Conservation (phyloP, 768 basidiomycete species). For the Amanita pallidorosea region DNA sequence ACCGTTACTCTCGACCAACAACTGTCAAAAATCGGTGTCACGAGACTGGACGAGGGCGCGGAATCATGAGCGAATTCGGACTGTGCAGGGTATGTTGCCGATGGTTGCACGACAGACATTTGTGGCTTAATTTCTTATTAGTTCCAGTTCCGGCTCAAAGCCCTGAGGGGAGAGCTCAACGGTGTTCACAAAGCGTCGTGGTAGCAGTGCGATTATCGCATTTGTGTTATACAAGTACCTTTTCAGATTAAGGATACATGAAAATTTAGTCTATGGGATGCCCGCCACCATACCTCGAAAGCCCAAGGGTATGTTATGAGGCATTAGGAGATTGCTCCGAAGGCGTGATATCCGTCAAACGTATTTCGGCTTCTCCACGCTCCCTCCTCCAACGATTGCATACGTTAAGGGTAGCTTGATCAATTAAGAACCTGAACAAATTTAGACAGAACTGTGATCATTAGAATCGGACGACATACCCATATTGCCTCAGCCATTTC, state of each 20-base stretch:
- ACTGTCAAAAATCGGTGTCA: constrained; percentile 84
- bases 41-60: constrained; percentile 79
- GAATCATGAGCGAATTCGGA: constrained; percentile 83
- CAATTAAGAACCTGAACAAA: constrained; percentile 60
- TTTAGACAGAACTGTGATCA: neutral
- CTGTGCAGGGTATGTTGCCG: constrained; percentile 53
- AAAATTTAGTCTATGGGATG: neutral
- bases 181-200: constrained; percentile 91
- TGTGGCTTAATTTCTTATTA: constrained; percentile 17
- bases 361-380: constrained; percentile 66
- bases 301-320: neutral
- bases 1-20: constrained; percentile 71
- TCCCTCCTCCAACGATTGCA: constrained; percentile 86
- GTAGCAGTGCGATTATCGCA: constrained; percentile 28
- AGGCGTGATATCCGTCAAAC: constrained; percentile 15
- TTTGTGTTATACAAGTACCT: neutral
- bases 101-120: constrained; percentile 7
- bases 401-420: constrained; percentile 55
- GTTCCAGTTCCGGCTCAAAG: constrained; percentile 89
- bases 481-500: constrained; percentile 73
- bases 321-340: constrained; percentile 6
- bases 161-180: constrained; percentile 68
- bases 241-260: neutral
- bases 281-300: neutral
- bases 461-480: constrained; percentile 33